phyloP scores from a whole-genome alignment of 1,284 basidiomycete species.

The Ustilago sp. region DNA sequence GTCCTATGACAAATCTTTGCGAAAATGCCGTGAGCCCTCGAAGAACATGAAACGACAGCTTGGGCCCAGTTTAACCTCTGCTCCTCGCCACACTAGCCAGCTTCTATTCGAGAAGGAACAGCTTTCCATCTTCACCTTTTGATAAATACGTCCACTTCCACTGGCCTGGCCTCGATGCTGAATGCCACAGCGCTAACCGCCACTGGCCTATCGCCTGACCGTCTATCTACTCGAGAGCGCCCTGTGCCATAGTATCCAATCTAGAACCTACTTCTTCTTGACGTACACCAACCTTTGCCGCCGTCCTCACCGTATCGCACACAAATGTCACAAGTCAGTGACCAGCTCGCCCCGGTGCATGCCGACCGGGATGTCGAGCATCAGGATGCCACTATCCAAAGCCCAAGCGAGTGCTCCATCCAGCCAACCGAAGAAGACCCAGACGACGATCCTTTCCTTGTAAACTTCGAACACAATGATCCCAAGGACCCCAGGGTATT shows the following conservation, averaged over 20 bases:
- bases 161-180: slow-evolving; percentile 15
- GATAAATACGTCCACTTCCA: background rate
- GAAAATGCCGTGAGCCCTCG: no score
- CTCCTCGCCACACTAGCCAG: background rate
- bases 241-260: background rate
- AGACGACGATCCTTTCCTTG: slow-evolving; percentile 29
- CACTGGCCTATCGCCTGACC: background rate
- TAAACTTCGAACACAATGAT: slow-evolving; percentile 42
- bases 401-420: slow-evolving; percentile 12
- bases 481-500: slow-evolving; percentile 41
- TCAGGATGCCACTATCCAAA: background rate
- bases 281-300: background rate
- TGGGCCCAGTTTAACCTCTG: background rate
- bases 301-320: background rate
- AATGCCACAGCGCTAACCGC: background rate
- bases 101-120: background rate
- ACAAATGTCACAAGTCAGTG: slow-evolving; percentile 11
- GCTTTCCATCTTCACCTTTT: background rate
- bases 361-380: slow-evolving; percentile 8
- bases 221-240: slow-evolving; percentile 4
- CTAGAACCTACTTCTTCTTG: slow-evolving; percentile 1
- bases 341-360: background rate
- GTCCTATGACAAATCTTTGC: no score
- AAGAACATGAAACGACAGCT: background rate
- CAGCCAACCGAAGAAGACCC: slow-evolving; percentile 6